Evolutionary conservation across 257 asterid genomes (phyloP), one percentile per base, ranked within the genome.

Genomic region (Leonotis leonurus): DNA sequence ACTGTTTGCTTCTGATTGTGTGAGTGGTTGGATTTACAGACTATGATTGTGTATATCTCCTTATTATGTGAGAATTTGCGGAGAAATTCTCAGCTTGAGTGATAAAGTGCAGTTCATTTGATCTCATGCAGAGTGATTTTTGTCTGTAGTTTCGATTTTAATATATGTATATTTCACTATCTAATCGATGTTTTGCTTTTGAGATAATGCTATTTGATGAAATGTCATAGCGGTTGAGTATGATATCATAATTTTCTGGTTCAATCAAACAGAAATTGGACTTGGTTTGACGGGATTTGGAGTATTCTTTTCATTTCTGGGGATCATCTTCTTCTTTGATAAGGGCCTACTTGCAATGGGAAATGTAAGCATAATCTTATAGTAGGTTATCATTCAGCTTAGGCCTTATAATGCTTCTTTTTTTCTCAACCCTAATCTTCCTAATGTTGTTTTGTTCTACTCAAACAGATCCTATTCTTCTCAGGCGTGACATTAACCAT

Each of bases 321-420:
- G 98, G 60, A 69, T 91, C 73, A 74, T 86, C 68, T 83, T 84
- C 80, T 86, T 91, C 81, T 88, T 91, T 26, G 98, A 88, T 65
- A 91, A 91, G 78, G 98, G 98, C 30, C 81, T 91, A 30, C 83
- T 91, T 65, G 98, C 96, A 35, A 86, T 91, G 94, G 98, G 96
- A 65, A 91, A 91, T 66, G 98, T 92, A 81, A 81, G 96, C 69
- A 25, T 41, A 57, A 3, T 52, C 21, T 32, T 36, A 4, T 56
- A 41, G 14, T 8, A 17, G 58, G 72, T 27, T 50, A 49, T 62
- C 16, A n/a, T 20, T 40, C 62, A 51, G 60, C 64, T 43, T n/a
- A n/a, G n/a, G n/a, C n/a, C n/a, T n/a, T 52, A 9, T 1, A 22
- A n/a, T 61, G n/a, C n/a, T n/a, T n/a, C n/a, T 53, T 30, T 27